Evolutionary conservation across 2,329 filamentous ascomycete genomes (phyloP).

Genomic region (Colletotrichum truncatum): DNA sequence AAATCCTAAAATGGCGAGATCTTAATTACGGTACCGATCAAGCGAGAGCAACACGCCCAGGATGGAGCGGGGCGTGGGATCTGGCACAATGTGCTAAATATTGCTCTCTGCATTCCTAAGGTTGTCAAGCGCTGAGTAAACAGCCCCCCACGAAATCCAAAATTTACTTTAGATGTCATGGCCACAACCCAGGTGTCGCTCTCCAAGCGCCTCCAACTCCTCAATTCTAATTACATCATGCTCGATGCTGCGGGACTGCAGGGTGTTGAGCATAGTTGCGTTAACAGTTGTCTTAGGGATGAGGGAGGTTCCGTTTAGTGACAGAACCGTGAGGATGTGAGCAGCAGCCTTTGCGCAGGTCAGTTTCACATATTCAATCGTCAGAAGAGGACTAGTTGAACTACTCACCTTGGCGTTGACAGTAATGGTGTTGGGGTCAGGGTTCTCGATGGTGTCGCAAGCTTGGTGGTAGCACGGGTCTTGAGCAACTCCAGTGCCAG

Average conservation of each 20-base stretch:
- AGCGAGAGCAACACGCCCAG: no score
- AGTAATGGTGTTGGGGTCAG: conserved; percentile 46
- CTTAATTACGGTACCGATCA: no score
- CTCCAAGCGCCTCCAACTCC: conserved; percentile 44
- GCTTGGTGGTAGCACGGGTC: conserved; percentile 45
- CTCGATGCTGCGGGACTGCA: conserved; percentile 31
- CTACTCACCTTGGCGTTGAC: conserved; percentile 39
- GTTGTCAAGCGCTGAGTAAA: no score
- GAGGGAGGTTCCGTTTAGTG: conserved; percentile 39
- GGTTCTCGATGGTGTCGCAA: conserved; percentile 50
- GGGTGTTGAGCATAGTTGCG: conserved; percentile 33
- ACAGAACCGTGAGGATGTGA: conserved; percentile 41
- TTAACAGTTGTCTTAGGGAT: conserved; percentile 41
- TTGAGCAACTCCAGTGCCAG: conserved; percentile 63
- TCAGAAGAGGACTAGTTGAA: fast-evolving
- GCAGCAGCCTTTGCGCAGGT: conserved; percentile 37
- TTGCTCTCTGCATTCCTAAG: no score
- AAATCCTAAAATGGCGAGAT: no score
- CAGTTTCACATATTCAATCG: not conserved
- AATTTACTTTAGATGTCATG: conserved; percentile 38
- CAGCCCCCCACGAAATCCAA: no score
- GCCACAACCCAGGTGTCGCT: conserved; percentile 46
- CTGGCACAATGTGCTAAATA: no score
- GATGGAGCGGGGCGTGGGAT: no score
- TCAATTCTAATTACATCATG: conserved; percentile 36